phyloP scores from a whole-genome alignment of 805 yeast species.

The Candida caryicola region DNA sequence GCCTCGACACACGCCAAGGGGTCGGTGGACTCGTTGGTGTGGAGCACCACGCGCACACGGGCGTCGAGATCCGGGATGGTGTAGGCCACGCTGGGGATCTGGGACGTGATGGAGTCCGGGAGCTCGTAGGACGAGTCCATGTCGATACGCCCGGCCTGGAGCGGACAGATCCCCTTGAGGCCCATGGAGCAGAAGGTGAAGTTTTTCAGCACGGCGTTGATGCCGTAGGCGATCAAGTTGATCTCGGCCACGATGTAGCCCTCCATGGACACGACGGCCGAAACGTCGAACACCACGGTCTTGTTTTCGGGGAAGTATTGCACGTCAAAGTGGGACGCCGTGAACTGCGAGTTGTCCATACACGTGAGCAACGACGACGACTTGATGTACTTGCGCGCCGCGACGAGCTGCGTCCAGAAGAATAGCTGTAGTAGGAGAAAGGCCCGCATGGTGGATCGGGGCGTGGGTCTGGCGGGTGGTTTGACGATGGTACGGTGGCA shows the following conservation, averaged over 20 bases:
- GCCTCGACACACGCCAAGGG: constrained; percentile 93
- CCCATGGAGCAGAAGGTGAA: constrained; percentile 64
- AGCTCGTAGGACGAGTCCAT: constrained; percentile 51
- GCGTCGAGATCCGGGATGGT: constrained; percentile 95
- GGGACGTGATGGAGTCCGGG: constrained; percentile 36
- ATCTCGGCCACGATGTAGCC: constrained; percentile 62
- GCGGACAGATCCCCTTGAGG: constrained; percentile 61
- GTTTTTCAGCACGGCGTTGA: constrained; percentile 53
- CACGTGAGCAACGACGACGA: constrained; percentile 83
- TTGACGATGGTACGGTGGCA: too few relatives aligned
- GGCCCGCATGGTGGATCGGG: constrained; percentile 1
- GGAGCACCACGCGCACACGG: constrained; percentile 68
- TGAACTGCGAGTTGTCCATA: constrained; percentile 83
- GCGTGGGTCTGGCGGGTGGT: too few relatives aligned
- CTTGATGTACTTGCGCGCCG: constrained; percentile 30
- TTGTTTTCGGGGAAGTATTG: constrained; percentile 62
- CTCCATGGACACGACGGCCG: constrained; percentile 75
- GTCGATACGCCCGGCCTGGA: constrained; percentile 83
- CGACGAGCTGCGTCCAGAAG: constrained; percentile 8
- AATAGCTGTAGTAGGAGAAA: not conserved
- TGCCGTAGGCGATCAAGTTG: constrained; percentile 76
- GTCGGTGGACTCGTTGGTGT: constrained; percentile 36
- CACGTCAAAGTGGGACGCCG: constrained; percentile 82
- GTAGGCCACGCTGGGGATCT: constrained; percentile 81
- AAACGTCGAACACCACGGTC: constrained; percentile 62